Evolutionary conservation across 805 yeast species (phyloP).

Genomic region (Pichia paraexigua): DNA sequence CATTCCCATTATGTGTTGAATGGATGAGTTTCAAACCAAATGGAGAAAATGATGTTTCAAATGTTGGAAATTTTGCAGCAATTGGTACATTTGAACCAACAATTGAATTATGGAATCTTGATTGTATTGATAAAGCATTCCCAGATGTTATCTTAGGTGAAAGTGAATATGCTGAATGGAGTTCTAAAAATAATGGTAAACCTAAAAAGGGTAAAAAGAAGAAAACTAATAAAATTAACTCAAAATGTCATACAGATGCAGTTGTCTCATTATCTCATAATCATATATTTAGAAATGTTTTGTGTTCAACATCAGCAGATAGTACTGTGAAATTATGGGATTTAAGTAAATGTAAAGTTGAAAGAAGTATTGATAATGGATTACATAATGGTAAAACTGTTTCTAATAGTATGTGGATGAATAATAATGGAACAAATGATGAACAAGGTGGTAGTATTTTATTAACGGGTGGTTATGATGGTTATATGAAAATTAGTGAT

Average conservation of each 20-base stretch:
- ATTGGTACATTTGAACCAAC: constrained; percentile 96
- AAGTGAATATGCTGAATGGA: constrained; percentile 33
- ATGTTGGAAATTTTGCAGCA: constrained; percentile 87
- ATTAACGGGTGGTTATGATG: constrained; percentile 90
- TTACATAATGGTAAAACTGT: constrained; percentile 78
- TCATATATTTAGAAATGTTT: constrained; percentile 67
- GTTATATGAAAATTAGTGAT: constrained; percentile 74
- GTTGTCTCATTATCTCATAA: constrained; percentile 83
- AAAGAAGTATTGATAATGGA: constrained; percentile 54
- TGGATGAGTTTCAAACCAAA: constrained; percentile 80
- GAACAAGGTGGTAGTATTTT: constrained; percentile 52
- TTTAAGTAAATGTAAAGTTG: constrained; percentile 64
- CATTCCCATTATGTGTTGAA: constrained; percentile 94
- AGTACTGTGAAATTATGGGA: constrained; percentile 95
- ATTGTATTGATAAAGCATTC: constrained; percentile 84
- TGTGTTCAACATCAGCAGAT: constrained; percentile 95
- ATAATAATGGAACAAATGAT: constrained; percentile 21
- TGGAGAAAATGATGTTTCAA: constrained; percentile 32
- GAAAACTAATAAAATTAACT: constrained; percentile 40
- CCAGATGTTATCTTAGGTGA: constrained; percentile 92
- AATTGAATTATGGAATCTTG: constrained; percentile 95
- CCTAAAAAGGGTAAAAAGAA: constrained; percentile 32
- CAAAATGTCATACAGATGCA: constrained; percentile 83
- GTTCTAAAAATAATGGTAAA: constrained; percentile 23
- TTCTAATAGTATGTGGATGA: constrained; percentile 82